Evolutionary conservation across 192 early-diverging fungal genomes (phyloP).

Genomic region (Lobosporangium transversale): DNA sequence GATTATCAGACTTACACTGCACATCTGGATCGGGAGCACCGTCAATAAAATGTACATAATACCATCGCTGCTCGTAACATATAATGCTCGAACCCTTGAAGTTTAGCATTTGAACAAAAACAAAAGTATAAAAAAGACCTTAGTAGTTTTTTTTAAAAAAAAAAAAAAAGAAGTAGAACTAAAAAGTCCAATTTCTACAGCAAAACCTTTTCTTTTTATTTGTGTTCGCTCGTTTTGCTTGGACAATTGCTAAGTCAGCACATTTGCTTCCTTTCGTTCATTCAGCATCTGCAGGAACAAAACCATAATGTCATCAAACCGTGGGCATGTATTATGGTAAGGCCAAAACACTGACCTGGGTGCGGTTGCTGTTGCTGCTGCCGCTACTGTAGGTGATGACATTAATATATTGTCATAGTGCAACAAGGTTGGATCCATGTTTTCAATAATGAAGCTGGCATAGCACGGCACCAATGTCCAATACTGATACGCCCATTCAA

Average conservation of each 20-base stretch:
- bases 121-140: too few species aligned
- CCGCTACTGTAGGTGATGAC: neutral
- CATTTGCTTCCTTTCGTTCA: conserved; percentile 9
- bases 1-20: conserved; percentile 45
- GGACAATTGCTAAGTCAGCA: too few species aligned
- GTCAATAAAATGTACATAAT: neutral
- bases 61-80: neutral
- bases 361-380: neutral
- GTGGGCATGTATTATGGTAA: conserved; percentile 27
- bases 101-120: neutral
- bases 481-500: conserved; percentile 38
- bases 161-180: too few species aligned
- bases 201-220: too few species aligned
- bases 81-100: neutral
- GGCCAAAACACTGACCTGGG: conserved; percentile 18
- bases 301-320: conserved; percentile 28
- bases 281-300: conserved; percentile 21
- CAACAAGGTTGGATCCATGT: conserved; percentile 10
- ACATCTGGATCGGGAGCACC: conserved; percentile 30
- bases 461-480: conserved; percentile 24
- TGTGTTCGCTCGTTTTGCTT: too few species aligned
- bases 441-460: conserved; percentile 30
- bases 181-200: too few species aligned
- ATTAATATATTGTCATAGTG: neutral
- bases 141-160: too few species aligned